A percentile compares a stretch with the other conserved stretches of the same genome.
Evolutionary conservation across 2,329 filamentous ascomycete species (phyloP).

Genomic region (Xylariales sp.): DNA sequence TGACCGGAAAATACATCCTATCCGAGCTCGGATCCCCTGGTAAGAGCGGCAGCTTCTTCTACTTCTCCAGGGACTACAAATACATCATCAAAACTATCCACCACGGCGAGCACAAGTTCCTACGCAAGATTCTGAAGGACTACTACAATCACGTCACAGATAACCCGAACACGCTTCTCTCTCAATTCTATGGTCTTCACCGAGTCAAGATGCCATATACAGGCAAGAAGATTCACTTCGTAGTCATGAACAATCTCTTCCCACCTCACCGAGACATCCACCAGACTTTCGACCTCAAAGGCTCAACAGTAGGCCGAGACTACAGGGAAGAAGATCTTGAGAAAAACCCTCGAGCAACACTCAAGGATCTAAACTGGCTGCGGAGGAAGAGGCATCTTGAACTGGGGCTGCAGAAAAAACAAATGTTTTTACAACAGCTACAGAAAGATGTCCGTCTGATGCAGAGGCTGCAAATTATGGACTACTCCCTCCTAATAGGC

Average conservation of each 20-base stretch:
- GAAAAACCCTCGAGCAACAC: conserved; percentile 83
- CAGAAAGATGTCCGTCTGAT: conserved; percentile 81
- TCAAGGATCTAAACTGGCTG: conserved; percentile 97
- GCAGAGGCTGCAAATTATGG: conserved; percentile 93
- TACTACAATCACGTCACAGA: conserved; percentile 91
- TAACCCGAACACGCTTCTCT: conserved; percentile 94
- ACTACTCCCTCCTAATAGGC: conserved; percentile 92
- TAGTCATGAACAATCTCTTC: conserved; percentile 99
- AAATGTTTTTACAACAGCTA: conserved; percentile 84
- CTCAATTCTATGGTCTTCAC: conserved; percentile 96
- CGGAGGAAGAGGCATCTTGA: conserved; percentile 80
- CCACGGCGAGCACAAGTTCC: conserved; percentile 85
- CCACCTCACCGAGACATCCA: conserved; percentile 97
- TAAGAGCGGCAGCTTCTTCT: conserved; percentile 99
- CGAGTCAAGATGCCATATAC: conserved; percentile 92
- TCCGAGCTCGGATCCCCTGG: conserved; percentile 95
- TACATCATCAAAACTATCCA: conserved; percentile 99
- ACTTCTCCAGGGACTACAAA: conserved; percentile 98
- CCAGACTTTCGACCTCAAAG: conserved; percentile 94
- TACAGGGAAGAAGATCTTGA: conserved; percentile 84
- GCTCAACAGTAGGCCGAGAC: conserved; percentile 89
- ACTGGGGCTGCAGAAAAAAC: conserved; percentile 83
- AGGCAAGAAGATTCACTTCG: conserved; percentile 96
- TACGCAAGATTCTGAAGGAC: conserved; percentile 78
- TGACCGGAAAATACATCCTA: conserved; percentile 97